Evolutionary conservation across 2,329 filamentous ascomycete genomes (phyloP), one percentile per base, ranked within the genome.

Genomic region (Pestalotiopsis sp.): DNA sequence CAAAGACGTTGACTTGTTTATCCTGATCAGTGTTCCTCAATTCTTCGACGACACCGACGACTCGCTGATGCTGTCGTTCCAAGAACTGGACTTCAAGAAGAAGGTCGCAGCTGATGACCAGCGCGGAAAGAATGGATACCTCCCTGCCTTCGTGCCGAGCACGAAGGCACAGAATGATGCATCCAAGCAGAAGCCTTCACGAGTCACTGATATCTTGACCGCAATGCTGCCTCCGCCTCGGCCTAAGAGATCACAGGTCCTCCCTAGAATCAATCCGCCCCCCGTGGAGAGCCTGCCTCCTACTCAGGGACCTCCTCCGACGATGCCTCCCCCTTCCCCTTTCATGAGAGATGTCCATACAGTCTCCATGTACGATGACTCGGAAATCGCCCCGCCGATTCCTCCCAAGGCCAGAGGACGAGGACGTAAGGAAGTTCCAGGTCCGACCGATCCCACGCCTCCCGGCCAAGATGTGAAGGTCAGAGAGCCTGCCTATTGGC

Each of bases 401-500:
- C 44, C 44, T 9, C 14, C 17, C 5, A n/a, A 52, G 44, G 5
- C 14, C 20, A 17, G 20, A 20, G 17, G 44, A 52, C 44, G 44
- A n/a, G 30, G 30, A 35, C 30, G 30, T 35, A 35, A 35, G 30
- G 3, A 52, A 20, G 44, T 52, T 20, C 44, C 17, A 52, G 44
- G 44, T n/a, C 44, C 44, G 17, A n/a, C 20, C 20, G 17, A 58
- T 6, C 26, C 56, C 22, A 69, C 35, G 67, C 44, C 44, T 52
- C 44, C 44, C 17, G 17, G 17, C 17, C 5, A 52, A 20, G 20
- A 3, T n/a, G 17, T 20, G 4, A 52, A n/a, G 17, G n/a, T 52
- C 44, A n/a, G 68, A 20, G 74, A 75, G 11, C 48, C 64, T 6
- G 71, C 69, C 22, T 71, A 72, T 30, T 73, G 72, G 22, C 69